Percentiles rank a stretch among this genome's conserved stretches.
Evolutionary conservation across 768 basidiomycete species (phyloP).

Genomic region (Collybiopsis luxurians): DNA sequence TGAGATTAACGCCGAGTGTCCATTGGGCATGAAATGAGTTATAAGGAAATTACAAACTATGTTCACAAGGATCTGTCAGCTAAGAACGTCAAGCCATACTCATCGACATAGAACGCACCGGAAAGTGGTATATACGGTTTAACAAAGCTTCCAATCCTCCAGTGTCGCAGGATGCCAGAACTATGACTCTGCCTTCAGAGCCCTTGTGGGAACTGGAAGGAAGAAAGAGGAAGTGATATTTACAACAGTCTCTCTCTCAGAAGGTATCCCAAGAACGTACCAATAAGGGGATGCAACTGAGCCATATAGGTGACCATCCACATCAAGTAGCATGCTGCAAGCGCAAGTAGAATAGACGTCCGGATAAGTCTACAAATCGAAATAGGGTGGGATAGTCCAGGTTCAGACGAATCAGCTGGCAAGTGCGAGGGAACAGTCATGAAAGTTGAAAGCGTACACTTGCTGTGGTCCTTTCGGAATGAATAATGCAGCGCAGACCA

Average conservation of each 20-base stretch:
- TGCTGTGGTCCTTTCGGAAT: conserved; percentile 88
- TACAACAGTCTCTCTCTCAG: neutral
- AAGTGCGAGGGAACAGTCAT: neutral
- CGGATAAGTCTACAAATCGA: conserved; percentile 66
- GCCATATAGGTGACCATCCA: conserved; percentile 98
- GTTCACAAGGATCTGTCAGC: too few species aligned
- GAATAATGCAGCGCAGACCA: conserved; percentile 61
- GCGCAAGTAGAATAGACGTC: conserved; percentile 71
- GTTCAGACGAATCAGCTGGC: neutral
- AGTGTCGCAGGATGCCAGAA: too few species aligned
- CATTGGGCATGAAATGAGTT: too few species aligned
- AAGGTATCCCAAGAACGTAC: conserved; percentile 43
- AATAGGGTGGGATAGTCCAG: too few species aligned
- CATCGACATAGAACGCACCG: too few species aligned
- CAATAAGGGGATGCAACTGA: conserved; percentile 86
- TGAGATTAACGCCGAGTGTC: too few species aligned
- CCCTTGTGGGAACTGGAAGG: neutral
- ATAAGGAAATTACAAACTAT: too few species aligned
- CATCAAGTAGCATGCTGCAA: conserved; percentile 88
- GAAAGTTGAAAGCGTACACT: conserved; percentile 51
- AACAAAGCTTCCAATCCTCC: too few species aligned
- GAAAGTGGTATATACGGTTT: too few species aligned
- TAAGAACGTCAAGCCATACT: too few species aligned
- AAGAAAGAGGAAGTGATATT: neutral
- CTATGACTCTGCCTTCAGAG: conserved; percentile 1